These are phyloP conservation scores for Phragmites australis DNA, from an alignment of 176 grass and related monocot genomes.

Conservation along the genomic window DNA sequence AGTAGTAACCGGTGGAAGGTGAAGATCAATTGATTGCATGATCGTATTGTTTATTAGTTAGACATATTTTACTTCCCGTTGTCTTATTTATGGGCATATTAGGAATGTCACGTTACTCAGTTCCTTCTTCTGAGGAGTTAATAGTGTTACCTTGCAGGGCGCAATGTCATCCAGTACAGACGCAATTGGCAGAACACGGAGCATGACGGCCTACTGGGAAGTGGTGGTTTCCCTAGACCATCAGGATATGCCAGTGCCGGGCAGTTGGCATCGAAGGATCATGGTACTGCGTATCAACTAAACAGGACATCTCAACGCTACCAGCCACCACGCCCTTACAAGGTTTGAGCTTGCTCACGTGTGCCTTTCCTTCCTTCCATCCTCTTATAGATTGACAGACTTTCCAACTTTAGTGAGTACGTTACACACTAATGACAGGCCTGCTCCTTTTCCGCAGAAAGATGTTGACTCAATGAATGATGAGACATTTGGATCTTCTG, in stretches of 20 bases:
- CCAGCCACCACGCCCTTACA: constrained; percentile 89
- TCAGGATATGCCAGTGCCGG: constrained; percentile 59
- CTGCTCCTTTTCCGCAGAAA: constrained; percentile 58
- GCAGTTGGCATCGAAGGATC: constrained; percentile 52
- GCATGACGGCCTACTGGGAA: constrained; percentile 95
- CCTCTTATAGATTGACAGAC: background rate
- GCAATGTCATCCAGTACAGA: constrained; percentile 56
- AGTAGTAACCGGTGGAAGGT: background rate
- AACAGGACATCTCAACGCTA: constrained; percentile 81
- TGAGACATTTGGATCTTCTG: constrained; percentile 89
- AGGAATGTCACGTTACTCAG: background rate
- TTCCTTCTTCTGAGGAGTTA: background rate
- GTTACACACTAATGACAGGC: constrained; percentile 43
- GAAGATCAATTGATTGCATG: background rate
- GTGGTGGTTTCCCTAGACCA: constrained; percentile 70
- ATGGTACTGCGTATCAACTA: constrained; percentile 51
- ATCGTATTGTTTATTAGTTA: background rate
- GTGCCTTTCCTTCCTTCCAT: constrained; percentile 6
- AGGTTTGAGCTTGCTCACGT: constrained; percentile 41
- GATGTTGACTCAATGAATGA: constrained; percentile 82
- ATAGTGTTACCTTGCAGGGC: constrained; percentile 51
- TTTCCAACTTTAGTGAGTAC: constrained; percentile 22
- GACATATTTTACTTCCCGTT: background rate
- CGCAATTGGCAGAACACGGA: constrained; percentile 68
- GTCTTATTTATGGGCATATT: background rate